These are phyloP conservation scores for Platismatia glauca DNA, from an alignment of 495 filamentous ascomycete species.

Conservation along the genomic window DNA sequence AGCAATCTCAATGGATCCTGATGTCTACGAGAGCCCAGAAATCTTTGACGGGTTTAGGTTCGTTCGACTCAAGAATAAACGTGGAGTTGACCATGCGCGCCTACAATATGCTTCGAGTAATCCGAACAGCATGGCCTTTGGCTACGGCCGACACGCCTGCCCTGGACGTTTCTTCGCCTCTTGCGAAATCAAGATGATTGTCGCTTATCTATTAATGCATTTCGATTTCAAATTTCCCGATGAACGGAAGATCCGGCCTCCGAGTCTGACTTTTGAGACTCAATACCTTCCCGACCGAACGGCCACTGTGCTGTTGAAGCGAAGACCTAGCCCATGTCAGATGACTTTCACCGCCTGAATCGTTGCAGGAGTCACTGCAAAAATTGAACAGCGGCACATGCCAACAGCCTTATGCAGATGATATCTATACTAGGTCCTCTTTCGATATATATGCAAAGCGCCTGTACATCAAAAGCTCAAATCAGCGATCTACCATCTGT, in stretches of 20 bases:
- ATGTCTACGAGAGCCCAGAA: constrained; percentile 5
- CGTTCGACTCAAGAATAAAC: constrained; percentile 14
- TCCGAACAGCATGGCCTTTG: constrained; percentile 16
- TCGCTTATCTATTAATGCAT: constrained; percentile 23
- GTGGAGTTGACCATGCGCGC: not conserved
- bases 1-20: not conserved
- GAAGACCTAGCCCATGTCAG: constrained; percentile 1
- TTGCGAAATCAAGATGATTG: constrained; percentile 27
- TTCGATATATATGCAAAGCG: no score
- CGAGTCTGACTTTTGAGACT: constrained; percentile 8
- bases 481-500: no score
- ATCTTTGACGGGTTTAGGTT: constrained; percentile 9
- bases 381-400: not conserved
- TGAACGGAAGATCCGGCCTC: constrained; percentile 25
- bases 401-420: not conserved
- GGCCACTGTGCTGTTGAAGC: not conserved
- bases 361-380: not conserved
- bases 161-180: constrained; percentile 25
- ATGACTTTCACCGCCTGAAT: not conserved
- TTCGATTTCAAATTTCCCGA: constrained; percentile 27
- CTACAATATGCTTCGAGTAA: not conserved
- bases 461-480: no score
- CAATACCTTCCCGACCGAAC: constrained; percentile 3
- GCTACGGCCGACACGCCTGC: constrained; percentile 20
- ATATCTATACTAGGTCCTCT: no score